These are phyloP conservation scores for Epithele typhae DNA, from an alignment of 768 basidiomycete species.

Conservation along the genomic window DNA sequence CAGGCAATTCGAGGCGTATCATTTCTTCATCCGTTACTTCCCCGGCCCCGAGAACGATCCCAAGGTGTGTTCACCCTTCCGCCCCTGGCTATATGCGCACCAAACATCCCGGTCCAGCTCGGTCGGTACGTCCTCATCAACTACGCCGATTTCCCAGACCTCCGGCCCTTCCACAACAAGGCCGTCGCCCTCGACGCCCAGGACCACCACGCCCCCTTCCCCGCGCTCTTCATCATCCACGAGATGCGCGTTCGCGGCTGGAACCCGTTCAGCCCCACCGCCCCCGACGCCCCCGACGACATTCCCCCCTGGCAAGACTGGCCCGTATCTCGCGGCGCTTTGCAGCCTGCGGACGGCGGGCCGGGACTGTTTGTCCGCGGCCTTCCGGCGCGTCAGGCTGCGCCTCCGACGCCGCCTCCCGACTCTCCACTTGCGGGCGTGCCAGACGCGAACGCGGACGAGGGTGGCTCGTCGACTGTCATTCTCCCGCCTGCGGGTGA, in stretches of 20 bases:
- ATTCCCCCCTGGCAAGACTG: too few relatives aligned
- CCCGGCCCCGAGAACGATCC: too few relatives aligned
- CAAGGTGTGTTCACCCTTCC: slow-evolving; percentile 15
- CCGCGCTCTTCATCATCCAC: slow-evolving; percentile 30
- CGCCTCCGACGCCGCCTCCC: too few relatives aligned
- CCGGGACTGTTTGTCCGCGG: too few relatives aligned
- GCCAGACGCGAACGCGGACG: slow-evolving; percentile 3
- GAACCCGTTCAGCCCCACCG: slow-evolving; percentile 24
- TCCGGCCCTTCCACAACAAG: slow-evolving; percentile 29
- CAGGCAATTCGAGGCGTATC: slow-evolving; percentile 13
- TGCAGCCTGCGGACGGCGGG: too few relatives aligned
- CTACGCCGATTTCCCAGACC: slow-evolving; percentile 15
- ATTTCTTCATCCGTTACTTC: slow-evolving; percentile 25
- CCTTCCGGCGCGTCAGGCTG: too few relatives aligned
- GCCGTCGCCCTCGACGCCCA: slow-evolving; percentile 29
- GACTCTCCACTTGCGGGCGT: too few relatives aligned
- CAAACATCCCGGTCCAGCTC: slow-evolving; percentile 4
- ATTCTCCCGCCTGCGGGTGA: slow-evolving; percentile 5
- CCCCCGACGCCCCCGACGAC: slow-evolving; percentile 15
- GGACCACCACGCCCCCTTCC: slow-evolving; percentile 27
- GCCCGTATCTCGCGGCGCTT: too few relatives aligned
- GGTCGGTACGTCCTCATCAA: slow-evolving; percentile 29
- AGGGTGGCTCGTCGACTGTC: slow-evolving; percentile 13
- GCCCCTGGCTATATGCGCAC: background rate
- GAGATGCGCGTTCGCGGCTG: slow-evolving; percentile 33